Percentiles rank a stretch among this genome's conserved stretches.
Conservation (phyloP, 768 basidiomycete genomes). For the Lactifluus rugatus region DNA sequence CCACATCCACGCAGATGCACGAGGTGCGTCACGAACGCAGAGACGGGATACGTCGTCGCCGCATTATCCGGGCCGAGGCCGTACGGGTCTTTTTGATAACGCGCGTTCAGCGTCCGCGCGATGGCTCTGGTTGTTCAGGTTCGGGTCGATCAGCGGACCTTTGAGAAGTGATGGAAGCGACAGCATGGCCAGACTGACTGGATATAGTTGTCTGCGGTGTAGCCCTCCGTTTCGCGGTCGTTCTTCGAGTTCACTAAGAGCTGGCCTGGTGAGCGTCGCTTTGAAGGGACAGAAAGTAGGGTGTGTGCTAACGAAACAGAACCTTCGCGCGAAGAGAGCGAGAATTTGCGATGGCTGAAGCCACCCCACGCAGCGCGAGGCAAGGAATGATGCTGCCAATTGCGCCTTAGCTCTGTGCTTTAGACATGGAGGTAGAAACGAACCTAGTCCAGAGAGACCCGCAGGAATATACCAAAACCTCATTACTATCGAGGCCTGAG, state of each 20-base stretch:
- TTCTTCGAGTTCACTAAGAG: slow-evolving; percentile 72
- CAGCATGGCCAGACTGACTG: slow-evolving; percentile 36
- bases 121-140: slow-evolving; percentile 44
- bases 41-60: slow-evolving; percentile 56
- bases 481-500: slow-evolving; percentile 44
- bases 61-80: slow-evolving; percentile 43
- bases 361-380: slow-evolving; percentile 75
- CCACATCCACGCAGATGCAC: slow-evolving; percentile 59
- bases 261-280: not conserved
- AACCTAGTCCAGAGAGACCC: slow-evolving; percentile 93
- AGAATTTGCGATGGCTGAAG: slow-evolving; percentile 66
- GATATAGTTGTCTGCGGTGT: slow-evolving; percentile 78
- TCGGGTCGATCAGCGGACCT: slow-evolving; percentile 7
- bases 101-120: slow-evolving; percentile 53
- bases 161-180: slow-evolving; percentile 1
- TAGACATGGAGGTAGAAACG: not conserved
- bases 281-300: not conserved
- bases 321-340: slow-evolving; percentile 66
- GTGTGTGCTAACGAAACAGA: slow-evolving; percentile 54
- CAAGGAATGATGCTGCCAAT: slow-evolving; percentile 75
- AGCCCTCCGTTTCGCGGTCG: slow-evolving; percentile 84
- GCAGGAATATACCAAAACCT: slow-evolving; percentile 81
- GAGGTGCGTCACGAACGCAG: slow-evolving; percentile 79
- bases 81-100: slow-evolving; percentile 42
- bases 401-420: not conserved